phyloP scores from a whole-genome alignment of 2,329 filamentous ascomycete genomes.

The Stemphylium lycopersici region DNA sequence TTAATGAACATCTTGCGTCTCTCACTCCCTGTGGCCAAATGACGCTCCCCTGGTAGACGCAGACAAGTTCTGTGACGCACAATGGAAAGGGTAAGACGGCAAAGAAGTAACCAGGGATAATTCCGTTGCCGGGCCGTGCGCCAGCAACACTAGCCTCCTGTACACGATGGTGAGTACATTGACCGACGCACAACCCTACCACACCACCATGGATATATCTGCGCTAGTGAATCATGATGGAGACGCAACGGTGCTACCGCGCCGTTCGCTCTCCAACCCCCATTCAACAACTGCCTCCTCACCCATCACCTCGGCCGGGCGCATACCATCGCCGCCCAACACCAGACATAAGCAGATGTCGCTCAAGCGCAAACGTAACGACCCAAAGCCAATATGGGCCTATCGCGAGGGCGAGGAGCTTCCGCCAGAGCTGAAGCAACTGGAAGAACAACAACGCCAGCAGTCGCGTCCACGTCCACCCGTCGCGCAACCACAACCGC shows the following conservation, averaged over 20 bases:
- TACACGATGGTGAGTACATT: conserved; percentile 19
- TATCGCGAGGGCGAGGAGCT: conserved; percentile 37
- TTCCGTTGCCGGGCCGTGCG: conserved; percentile 4
- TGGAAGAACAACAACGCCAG: conserved; percentile 31
- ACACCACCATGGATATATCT: conserved; percentile 46
- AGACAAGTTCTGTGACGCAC: neutral
- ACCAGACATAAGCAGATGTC: conserved; percentile 34
- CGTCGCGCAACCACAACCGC: conserved; percentile 20
- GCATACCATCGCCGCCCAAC: conserved; percentile 33
- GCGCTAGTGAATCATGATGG: conserved; percentile 44
- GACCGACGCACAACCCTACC: conserved; percentile 19
- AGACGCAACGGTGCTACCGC: conserved; percentile 37
- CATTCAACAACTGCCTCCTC: conserved; percentile 36
- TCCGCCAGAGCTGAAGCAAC: conserved; percentile 30
- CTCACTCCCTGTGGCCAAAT: neutral
- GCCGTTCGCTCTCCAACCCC: conserved; percentile 39
- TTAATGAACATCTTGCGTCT: conserved; percentile 6
- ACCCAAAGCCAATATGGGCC: conserved; percentile 48
- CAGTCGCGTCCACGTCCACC: conserved; percentile 30
- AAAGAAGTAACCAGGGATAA: conserved; percentile 1
- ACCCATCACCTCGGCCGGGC: conserved; percentile 36
- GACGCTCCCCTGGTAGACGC: neutral
- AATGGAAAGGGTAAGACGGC: conserved; percentile 2
- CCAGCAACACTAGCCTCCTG: conserved; percentile 13
- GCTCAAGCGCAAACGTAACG: conserved; percentile 45